Conservation (phyloP, 192 early-diverging fungal genomes). For the Backusella liffmaniae region DNA sequence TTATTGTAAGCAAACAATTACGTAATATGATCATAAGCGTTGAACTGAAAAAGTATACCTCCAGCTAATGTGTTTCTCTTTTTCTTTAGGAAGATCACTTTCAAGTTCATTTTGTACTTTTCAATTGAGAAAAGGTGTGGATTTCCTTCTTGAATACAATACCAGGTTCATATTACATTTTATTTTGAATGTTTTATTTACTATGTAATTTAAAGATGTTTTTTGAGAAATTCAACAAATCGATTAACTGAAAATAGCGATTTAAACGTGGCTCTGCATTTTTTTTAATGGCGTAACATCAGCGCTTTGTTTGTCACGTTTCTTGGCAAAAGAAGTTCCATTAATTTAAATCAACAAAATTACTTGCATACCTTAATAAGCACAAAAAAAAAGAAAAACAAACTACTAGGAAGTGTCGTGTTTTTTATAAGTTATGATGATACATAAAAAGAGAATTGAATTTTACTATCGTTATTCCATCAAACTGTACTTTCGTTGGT, state of each 20-base stretch:
- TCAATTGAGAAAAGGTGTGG: slow-evolving; percentile 1
- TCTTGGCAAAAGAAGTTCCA: slow-evolving; percentile 19
- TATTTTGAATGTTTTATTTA: slow-evolving; percentile 47
- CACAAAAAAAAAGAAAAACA: too few species aligned
- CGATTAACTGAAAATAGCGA: slow-evolving; percentile 53
- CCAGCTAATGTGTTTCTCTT: slow-evolving; percentile 47
- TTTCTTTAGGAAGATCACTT: slow-evolving; percentile 39
- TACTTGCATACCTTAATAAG: too few species aligned
- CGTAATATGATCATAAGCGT: slow-evolving; percentile 52
- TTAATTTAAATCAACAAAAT: slow-evolving; percentile 25
- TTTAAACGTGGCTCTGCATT: slow-evolving; percentile 50
- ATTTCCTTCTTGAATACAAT: slow-evolving; percentile 10
- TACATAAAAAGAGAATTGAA: too few species aligned
- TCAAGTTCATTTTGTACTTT: slow-evolving; percentile 43
- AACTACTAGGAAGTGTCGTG: neutral
- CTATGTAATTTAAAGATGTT: slow-evolving; percentile 49
- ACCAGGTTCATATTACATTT: slow-evolving; percentile 27
- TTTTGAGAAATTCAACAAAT: slow-evolving; percentile 48
- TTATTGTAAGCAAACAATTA: slow-evolving; percentile 51
- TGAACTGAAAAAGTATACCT: slow-evolving; percentile 46
- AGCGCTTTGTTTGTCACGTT: slow-evolving; percentile 29
- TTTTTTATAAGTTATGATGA: neutral
- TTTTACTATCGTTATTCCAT: too few species aligned
- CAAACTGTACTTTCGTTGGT: too few species aligned
- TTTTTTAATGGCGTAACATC: slow-evolving; percentile 57